Evolutionary conservation across 2,329 filamentous ascomycete species (phyloP).

Genomic region (Sporothrix dimorphospora): DNA sequence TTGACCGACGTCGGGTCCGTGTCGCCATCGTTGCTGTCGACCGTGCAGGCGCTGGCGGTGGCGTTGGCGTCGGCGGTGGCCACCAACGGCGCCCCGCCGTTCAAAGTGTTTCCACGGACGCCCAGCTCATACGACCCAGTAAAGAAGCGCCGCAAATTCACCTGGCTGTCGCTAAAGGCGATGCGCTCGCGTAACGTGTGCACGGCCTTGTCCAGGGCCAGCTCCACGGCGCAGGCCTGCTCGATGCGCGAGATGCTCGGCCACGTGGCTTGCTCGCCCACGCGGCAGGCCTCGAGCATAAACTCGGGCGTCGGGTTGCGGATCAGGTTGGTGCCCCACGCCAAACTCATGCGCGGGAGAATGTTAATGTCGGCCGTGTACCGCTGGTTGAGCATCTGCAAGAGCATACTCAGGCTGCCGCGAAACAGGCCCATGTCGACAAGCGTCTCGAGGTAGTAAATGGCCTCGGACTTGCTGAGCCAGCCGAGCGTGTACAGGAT

Average conservation of each 20-base stretch:
- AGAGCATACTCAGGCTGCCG: constrained; percentile 75
- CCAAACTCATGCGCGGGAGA: constrained; percentile 36
- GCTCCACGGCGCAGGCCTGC: constrained; percentile 85
- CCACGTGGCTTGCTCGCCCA: constrained; percentile 88
- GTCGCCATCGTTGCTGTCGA: constrained; percentile 16
- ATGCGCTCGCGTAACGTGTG: constrained; percentile 68
- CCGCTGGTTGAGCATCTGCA: constrained; percentile 82
- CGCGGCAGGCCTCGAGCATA: constrained; percentile 76
- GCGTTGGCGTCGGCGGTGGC: background rate
- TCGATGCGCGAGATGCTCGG: constrained; percentile 82
- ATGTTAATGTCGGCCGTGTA: constrained; percentile 97
- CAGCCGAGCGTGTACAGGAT: constrained; percentile 71
- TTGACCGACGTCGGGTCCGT: constrained; percentile 29
- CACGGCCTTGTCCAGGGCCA: constrained; percentile 78
- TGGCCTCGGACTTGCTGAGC: constrained; percentile 75
- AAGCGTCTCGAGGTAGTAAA: constrained; percentile 80
- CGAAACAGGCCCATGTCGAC: constrained; percentile 80
- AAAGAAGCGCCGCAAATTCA: constrained; percentile 56
- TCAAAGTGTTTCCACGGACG: constrained; percentile 29
- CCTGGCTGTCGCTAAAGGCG: constrained; percentile 68
- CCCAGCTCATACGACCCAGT: constrained; percentile 41
- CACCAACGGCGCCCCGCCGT: background rate
- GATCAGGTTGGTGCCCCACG: constrained; percentile 64
- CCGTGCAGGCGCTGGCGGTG: background rate
- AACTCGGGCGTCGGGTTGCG: constrained; percentile 85